These are phyloP conservation scores for Lanzia echinophila DNA, from an alignment of 2,329 filamentous ascomycete genomes.

Conservation along the genomic window DNA sequence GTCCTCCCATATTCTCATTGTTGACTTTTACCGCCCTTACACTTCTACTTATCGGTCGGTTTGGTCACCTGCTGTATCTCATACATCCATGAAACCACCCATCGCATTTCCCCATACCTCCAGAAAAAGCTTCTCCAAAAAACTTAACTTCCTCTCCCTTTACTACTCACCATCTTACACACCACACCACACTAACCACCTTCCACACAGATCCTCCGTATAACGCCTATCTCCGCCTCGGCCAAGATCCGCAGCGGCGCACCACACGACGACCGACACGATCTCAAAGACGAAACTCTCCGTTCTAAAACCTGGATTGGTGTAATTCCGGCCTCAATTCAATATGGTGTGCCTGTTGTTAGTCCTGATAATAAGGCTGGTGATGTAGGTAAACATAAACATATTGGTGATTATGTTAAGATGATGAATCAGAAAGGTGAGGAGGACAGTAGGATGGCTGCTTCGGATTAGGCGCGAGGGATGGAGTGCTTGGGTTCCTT, in stretches of 20 bases:
- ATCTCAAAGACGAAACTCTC: constrained; percentile 39
- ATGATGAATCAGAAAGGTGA: neutral
- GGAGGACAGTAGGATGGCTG: neutral
- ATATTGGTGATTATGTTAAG: neutral
- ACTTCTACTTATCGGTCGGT: too few relatives aligned
- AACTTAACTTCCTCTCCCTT: neutral
- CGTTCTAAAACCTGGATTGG: constrained; percentile 47
- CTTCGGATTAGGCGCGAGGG: neutral
- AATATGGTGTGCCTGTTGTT: constrained; percentile 40
- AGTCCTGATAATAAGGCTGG: constrained; percentile 17
- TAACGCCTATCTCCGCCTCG: constrained; percentile 63
- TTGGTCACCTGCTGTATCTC: too few relatives aligned
- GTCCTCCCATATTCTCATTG: too few relatives aligned
- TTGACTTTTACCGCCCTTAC: too few relatives aligned
- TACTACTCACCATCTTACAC: neutral
- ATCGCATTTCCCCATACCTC: neutral
- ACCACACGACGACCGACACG: constrained; percentile 48
- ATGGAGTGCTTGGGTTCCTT: too few relatives aligned
- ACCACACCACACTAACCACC: neutral
- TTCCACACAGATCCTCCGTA: constrained; percentile 52
- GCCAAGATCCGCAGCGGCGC: constrained; percentile 66
- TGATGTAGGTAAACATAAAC: constrained; percentile 27
- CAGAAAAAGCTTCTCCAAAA: too few relatives aligned
- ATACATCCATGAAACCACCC: neutral
- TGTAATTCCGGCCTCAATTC: constrained; percentile 55